A percentile compares a stretch with the other conserved stretches of the same genome.
These are phyloP conservation scores for Biscogniauxia mediterranea DNA, from an alignment of 2,329 filamentous ascomycete species.

Conservation along the genomic window DNA sequence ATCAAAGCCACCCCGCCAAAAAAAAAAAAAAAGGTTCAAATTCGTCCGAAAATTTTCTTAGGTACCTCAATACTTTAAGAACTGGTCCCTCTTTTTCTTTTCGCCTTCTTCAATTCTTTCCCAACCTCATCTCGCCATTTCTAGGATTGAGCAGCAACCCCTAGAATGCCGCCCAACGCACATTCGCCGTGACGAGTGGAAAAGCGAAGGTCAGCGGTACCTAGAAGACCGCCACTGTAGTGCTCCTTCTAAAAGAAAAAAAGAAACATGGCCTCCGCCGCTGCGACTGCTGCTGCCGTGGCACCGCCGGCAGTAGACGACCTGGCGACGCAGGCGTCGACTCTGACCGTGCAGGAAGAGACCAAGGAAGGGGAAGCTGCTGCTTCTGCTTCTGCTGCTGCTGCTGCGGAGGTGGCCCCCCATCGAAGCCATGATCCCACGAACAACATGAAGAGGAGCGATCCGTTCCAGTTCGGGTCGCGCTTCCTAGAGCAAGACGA, in stretches of 20 bases:
- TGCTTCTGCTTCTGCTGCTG: too few species aligned
- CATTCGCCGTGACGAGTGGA: slow-evolving; percentile 13
- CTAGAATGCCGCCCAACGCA: slow-evolving; percentile 19
- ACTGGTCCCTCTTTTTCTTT: slow-evolving; percentile 3
- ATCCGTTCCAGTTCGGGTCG: slow-evolving; percentile 95
- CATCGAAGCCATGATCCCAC: slow-evolving; percentile 70
- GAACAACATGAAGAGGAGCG: slow-evolving; percentile 78
- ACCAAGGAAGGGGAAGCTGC: slow-evolving; percentile 7
- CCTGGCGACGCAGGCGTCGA: slow-evolving; percentile 26
- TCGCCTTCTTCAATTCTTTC: slow-evolving; percentile 1
- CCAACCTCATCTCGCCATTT: neutral
- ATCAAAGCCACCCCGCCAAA: slow-evolving; percentile 5
- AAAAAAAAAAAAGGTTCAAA: too few species aligned
- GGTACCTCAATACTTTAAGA: too few species aligned
- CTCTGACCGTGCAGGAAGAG: slow-evolving; percentile 28
- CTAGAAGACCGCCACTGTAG: slow-evolving; percentile 3
- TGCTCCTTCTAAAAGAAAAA: slow-evolving; percentile 6
- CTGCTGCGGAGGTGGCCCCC: slow-evolving; percentile 41
- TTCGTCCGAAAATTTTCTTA: slow-evolving; percentile 10
- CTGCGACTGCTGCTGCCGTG: slow-evolving; percentile 9
- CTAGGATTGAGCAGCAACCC: slow-evolving; percentile 12
- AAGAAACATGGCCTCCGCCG: slow-evolving; percentile 21
- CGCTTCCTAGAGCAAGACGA: slow-evolving; percentile 80
- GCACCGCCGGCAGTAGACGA: slow-evolving; percentile 25
- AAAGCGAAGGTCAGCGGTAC: slow-evolving; percentile 3